Evolutionary conservation across 176 grass and related monocot species (phyloP), one percentile per base, ranked within the genome.

Genomic region (Zizania latifolia): DNA sequence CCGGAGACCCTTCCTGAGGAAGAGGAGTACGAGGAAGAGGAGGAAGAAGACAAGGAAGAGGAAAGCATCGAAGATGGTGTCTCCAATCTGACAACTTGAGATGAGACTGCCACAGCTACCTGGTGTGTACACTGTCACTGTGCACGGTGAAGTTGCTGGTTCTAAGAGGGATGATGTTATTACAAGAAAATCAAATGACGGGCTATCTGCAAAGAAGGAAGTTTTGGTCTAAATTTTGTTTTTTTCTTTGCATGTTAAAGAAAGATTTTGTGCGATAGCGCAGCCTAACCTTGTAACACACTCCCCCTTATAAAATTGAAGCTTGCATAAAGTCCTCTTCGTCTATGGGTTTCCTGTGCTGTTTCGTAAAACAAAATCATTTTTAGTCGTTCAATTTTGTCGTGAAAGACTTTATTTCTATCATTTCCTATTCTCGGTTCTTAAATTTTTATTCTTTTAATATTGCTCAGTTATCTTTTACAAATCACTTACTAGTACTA

Each of bases 51-150:
- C 1, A 65, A 82, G 2, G 77, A 81, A 4, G 79, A 82, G 46
- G 72, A 56, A 55, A 72, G 78, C 4, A 28, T 86, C 32, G 79
- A 85, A 26, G 80, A 89, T 55, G 73, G 71, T 15, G 54, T 81
- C 68, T 76, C 78, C 5, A 63, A 77, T 57, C 36, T 56, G 3
- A 82, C 65, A 12, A 65, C 84, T 65, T 81, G 22, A 65, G 22
- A 65, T 7, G 41, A 48, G 70, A 72, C 75, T 51, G 23, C 38
- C 24, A 39, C 59, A 66, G 73, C 64, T 19, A 64, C 32, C 36
- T 44, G 46, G 2, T 40, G 14, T 40, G 36, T 9, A 21, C 19
- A 40, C 60, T 58, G 15, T n/a, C n/a, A 30, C 43, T 4, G 78
- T 82, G 48, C 40, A 21, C 30, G 55, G 56, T 76, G 41, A 85